phyloP scores from a whole-genome alignment of 306 rosid species.

The Senna tora region DNA sequence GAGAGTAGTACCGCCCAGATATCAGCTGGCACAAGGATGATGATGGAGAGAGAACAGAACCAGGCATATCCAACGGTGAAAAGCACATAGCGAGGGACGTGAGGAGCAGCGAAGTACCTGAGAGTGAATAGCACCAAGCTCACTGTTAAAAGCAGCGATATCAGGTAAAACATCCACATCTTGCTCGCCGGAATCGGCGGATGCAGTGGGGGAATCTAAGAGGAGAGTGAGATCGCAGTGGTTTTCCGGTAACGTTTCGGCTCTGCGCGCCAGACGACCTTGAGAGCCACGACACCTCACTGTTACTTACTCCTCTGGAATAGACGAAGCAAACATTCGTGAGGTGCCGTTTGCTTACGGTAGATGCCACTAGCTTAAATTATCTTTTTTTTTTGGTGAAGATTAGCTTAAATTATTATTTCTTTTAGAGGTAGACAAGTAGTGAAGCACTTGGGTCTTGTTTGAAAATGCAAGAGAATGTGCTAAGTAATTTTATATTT shows the following conservation, averaged over 20 bases:
- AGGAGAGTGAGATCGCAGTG: constrained; percentile 37
- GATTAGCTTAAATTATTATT: too few relatives aligned
- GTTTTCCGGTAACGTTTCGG: constrained; percentile 3
- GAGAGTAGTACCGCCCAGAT: constrained; percentile 78
- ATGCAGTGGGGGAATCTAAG: neutral
- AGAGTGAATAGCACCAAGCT: constrained; percentile 83
- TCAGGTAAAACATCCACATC: constrained; percentile 98
- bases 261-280: constrained; percentile 28
- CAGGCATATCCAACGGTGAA: constrained; percentile 94
- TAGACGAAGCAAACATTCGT: too few relatives aligned
- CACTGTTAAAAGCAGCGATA: constrained; percentile 83
- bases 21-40: constrained; percentile 94
- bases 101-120: constrained; percentile 80
- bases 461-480: too few relatives aligned
- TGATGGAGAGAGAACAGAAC: constrained; percentile 89
- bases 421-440: too few relatives aligned
- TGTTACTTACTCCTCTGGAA: too few relatives aligned
- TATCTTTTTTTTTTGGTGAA: too few relatives aligned
- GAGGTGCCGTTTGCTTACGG: too few relatives aligned
- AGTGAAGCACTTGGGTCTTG: too few relatives aligned
- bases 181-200: constrained; percentile 23
- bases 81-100: constrained; percentile 83
- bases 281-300: neutral
- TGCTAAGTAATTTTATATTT: too few relatives aligned
- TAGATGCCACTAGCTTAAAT: too few relatives aligned